Percentiles rank a stretch among this genome's conserved stretches.
These are phyloP conservation scores for Sabuloglossum arenarium DNA, from an alignment of 495 filamentous ascomycete genomes.

Conservation along the genomic window DNA sequence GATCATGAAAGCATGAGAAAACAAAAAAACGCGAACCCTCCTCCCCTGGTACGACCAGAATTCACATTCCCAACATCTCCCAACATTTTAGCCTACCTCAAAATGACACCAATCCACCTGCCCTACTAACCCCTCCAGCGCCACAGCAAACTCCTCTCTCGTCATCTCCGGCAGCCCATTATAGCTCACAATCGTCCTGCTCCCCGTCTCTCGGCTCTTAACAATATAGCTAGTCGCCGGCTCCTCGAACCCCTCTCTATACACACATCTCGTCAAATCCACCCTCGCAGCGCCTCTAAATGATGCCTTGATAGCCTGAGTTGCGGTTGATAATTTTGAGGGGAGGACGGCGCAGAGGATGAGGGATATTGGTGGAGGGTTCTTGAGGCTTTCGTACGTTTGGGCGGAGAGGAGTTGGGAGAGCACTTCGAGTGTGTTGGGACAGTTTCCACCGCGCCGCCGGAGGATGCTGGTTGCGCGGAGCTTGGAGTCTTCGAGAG, in stretches of 20 bases:
- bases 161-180: constrained; percentile 48
- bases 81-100: constrained; percentile 37
- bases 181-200: constrained; percentile 49
- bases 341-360: constrained; percentile 26
- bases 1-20: too few relatives aligned
- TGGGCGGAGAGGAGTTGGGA: constrained; percentile 41
- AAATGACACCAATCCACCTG: constrained; percentile 48
- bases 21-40: too few relatives aligned
- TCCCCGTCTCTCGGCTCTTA: constrained; percentile 33
- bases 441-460: constrained; percentile 52
- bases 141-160: constrained; percentile 27
- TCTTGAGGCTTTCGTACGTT: constrained; percentile 7
- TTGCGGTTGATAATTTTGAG: constrained; percentile 17
- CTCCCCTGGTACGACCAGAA: too few relatives aligned
- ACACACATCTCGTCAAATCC: constrained; percentile 33
- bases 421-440: constrained; percentile 49
- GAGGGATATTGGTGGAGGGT: constrained; percentile 10
- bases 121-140: constrained; percentile 15
- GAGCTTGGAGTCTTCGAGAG: constrained; percentile 48
- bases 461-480: constrained; percentile 35
- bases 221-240: constrained; percentile 54
- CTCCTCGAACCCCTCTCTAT: constrained; percentile 29
- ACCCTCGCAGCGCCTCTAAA: constrained; percentile 25
- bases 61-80: too few relatives aligned
- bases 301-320: constrained; percentile 19